Percentiles rank a stretch among this genome's conserved stretches.
Conservation (phyloP, 495 filamentous ascomycete genomes). For the Rostrohypoxylon terebratum region DNA sequence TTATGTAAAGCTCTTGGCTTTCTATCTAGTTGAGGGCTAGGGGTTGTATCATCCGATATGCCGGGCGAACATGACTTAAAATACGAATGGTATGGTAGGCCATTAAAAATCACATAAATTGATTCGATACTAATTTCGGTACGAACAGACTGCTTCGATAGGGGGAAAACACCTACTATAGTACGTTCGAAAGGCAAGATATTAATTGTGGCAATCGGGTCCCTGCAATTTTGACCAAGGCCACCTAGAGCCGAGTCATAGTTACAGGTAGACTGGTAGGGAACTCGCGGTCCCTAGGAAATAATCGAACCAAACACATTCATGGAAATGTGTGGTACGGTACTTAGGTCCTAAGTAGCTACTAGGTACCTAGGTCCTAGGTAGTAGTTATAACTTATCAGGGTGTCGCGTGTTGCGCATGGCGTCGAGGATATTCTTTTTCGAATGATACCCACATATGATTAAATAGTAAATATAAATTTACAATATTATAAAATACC, state of each 20-base stretch:
- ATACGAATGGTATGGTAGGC: not conserved
- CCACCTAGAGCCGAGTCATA: not conserved
- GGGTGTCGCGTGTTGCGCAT: not conserved
- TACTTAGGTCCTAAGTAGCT: too few species aligned
- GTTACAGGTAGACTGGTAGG: too few species aligned
- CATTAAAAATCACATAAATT: not conserved
- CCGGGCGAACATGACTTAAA: not conserved
- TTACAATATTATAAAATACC: too few species aligned
- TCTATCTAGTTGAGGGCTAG: not conserved
- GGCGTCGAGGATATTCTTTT: not conserved
- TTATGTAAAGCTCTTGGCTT: not conserved
- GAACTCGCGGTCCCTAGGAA: not conserved
- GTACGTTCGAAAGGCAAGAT: too few species aligned
- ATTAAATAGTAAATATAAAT: slow-evolving; percentile 1
- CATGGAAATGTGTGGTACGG: not conserved
- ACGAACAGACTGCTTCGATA: not conserved
- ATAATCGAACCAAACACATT: not conserved
- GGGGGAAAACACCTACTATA: not conserved
- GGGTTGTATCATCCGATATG: not conserved
- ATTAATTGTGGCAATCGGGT: not conserved
- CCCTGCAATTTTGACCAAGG: not conserved
- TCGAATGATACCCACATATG: slow-evolving; percentile 6
- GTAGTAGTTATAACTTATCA: too few species aligned
- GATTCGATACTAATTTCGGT: slow-evolving; percentile 2
- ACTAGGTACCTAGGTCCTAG: too few species aligned